phyloP scores from a whole-genome alignment of 148 eudicot species.

The Amaranthus hypochondriacus region DNA sequence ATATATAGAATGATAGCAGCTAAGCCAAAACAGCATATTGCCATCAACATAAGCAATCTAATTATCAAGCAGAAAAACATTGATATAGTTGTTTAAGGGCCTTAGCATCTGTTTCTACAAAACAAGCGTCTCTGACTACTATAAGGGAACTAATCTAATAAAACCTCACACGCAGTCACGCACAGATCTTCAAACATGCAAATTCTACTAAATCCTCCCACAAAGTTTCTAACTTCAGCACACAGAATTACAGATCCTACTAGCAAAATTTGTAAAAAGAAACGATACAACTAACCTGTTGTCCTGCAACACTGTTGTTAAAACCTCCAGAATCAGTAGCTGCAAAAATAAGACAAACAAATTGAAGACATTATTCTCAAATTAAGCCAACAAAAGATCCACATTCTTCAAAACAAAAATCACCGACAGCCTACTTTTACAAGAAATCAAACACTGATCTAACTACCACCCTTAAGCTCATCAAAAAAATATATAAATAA shows the following conservation, averaged over 20 bases:
- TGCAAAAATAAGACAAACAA: constrained; percentile 27
- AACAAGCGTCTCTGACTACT: not conserved
- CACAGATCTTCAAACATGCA: constrained; percentile 1
- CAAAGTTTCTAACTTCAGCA: not conserved
- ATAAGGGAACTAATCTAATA: not conserved
- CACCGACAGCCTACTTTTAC: not conserved
- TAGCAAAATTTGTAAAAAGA: not conserved
- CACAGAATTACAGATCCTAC: not conserved
- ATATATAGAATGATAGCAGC: no score
- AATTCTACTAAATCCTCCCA: constrained; percentile 1
- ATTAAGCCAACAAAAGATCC: not conserved
- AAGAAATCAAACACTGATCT: not conserved
- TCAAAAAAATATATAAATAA: not conserved
- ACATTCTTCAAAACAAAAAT: not conserved
- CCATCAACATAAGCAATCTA: not conserved
- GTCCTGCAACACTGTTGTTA: constrained; percentile 86
- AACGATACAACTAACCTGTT: constrained; percentile 62
- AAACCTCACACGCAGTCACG: not conserved
- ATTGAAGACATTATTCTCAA: not conserved
- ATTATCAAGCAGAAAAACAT: not conserved
- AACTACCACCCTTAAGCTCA: not conserved
- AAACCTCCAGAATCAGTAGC: constrained; percentile 81
- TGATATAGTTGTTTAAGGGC: not conserved
- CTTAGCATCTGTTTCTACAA: not conserved
- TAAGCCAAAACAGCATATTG: no score